Evolutionary conservation across 345 rosid genomes (phyloP), one percentile per base, ranked within the genome.

Genomic region (Eucalyptus paniculata): DNA sequence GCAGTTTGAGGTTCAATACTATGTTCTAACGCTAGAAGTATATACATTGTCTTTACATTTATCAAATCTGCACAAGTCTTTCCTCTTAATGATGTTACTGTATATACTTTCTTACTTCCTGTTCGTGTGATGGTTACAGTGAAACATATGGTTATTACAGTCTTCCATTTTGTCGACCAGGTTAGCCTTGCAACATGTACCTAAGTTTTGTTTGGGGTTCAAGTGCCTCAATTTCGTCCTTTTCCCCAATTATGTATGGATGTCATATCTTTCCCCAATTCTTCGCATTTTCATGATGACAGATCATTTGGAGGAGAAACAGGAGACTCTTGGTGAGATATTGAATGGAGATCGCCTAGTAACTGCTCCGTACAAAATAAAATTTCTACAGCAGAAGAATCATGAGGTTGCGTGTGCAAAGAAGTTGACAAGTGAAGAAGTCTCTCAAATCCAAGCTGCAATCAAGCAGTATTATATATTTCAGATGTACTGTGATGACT

Each of bases 261-360:
- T 8, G 40, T 86, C 53, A 34, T 87, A 50, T 87, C 50, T 37
- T 37, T 40, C 45, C 50, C 16, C 8, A 87, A 42, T 42, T 23
- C 83, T 49, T 67, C 2, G 1, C 40, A 12, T 24, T 87, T 87
- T 54, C 47, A 15, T 28, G 12, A 53, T 91, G 44, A 47, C 91
- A 97, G 99, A 93, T 92, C 93, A 90, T 56, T 88, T 90, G 89
- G 95, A 95, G 89, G 97, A 95, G 92, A 97, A 97, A 93, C 94
- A 91, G 93, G 96, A 96, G 94, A 97, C 99, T 86, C 94, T 97
- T 85, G 98, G 99, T 7, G 98, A 97, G 92, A 95, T 96, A 69
- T 86, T 97, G 92, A 97, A 95, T 90, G 98, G 99, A 7, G 99
- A 97, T 91, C 93, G 98, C n/a, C 92, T 97, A 49, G 98, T 96